Base-by-base conservation (phyloP, 2,329 filamentous ascomycete species). In the Claviceps fusiformis region DNA sequence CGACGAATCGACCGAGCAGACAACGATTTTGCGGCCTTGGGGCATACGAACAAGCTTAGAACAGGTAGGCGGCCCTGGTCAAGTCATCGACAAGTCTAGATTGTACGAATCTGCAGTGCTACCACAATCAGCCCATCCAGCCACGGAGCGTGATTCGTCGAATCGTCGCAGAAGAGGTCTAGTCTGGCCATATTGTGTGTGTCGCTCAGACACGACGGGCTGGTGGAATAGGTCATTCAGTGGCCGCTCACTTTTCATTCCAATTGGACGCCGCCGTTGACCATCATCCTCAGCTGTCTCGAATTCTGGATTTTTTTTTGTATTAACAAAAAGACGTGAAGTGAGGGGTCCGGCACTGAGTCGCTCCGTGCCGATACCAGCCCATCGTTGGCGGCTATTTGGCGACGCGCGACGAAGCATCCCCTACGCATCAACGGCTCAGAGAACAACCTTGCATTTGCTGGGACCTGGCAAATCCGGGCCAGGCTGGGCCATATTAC, bases 341-440 rank as follows among this genome's bases (percentile, higher is more conserved):
- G 48, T 39, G 48, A 54, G 53, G 43, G 27, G 46, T 27, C 49
- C 33, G 56, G 27, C 24, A 48, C 9, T 37, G 51, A 51, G 46
- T 55, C 47, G 33, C 33, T 19, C 33, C 45, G 45, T 13, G n/a
- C 44, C 24, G 46, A 24, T 45, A 47, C 5, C 13, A 37, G 24
- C 39, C 39, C 52, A 49, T 51, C 41, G 50, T 43, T 37, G 51
- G 44, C 56, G 52, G 52, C 48, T 6, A 45, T 56, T 39, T 47
- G 37, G 52, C 53, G 58, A 56, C 59, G 58, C 58, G 48, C 59
- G 58, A 59, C 58, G 54, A 53, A 54, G 19, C 52, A 46, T 29
- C 48, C 17, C 29, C 33, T 33, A 4, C 24, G n/a, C 44, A 45
- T 53, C 54, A 29, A 43, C 33, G 45, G 13, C 29, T 39, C 15